Evolutionary conservation across 2,329 filamentous ascomycete genomes (phyloP).

Genomic region (Paecilomyces fulvus): DNA sequence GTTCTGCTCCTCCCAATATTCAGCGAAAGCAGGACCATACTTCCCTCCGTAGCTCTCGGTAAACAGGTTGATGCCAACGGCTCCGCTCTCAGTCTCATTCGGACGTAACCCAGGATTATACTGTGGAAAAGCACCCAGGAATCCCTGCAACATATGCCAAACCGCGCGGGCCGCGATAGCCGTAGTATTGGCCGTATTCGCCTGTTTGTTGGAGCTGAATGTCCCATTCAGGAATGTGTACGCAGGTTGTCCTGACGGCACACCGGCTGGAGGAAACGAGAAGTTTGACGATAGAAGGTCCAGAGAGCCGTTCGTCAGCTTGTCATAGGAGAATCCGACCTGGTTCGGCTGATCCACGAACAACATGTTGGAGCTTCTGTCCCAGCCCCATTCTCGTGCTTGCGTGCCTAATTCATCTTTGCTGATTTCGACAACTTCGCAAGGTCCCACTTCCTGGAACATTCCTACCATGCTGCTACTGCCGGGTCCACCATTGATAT

Average conservation of each 20-base stretch:
- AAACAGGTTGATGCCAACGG: constrained; percentile 46
- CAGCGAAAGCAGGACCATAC: constrained; percentile 58
- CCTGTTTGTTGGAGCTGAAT: constrained; percentile 48
- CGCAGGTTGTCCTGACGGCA: constrained; percentile 16
- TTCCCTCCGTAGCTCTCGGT: constrained; percentile 63
- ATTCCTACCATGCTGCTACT: constrained; percentile 45
- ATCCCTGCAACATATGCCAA: constrained; percentile 46
- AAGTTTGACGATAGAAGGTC: constrained; percentile 27
- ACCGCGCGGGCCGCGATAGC: constrained; percentile 40
- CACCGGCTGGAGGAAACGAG: constrained; percentile 19
- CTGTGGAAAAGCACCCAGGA: constrained; percentile 43
- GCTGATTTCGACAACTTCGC: constrained; percentile 29
- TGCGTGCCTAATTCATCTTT: constrained; percentile 36
- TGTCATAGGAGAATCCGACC: constrained; percentile 44
- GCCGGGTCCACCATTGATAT: constrained; percentile 47
- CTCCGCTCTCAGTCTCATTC: neutral
- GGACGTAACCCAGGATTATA: constrained; percentile 4
- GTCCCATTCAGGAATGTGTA: constrained; percentile 52
- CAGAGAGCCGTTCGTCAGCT: constrained; percentile 33
- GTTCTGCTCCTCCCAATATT: constrained; percentile 55
- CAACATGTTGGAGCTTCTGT: constrained; percentile 29
- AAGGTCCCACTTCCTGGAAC: constrained; percentile 42
- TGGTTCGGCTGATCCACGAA: constrained; percentile 41
- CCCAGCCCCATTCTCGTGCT: constrained; percentile 29
- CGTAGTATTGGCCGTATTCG: constrained; percentile 18